Percentiles rank a stretch among this genome's conserved stretches.
phyloP scores from a whole-genome alignment of 2,329 filamentous ascomycete species.

The Coniochaeta sp. region DNA sequence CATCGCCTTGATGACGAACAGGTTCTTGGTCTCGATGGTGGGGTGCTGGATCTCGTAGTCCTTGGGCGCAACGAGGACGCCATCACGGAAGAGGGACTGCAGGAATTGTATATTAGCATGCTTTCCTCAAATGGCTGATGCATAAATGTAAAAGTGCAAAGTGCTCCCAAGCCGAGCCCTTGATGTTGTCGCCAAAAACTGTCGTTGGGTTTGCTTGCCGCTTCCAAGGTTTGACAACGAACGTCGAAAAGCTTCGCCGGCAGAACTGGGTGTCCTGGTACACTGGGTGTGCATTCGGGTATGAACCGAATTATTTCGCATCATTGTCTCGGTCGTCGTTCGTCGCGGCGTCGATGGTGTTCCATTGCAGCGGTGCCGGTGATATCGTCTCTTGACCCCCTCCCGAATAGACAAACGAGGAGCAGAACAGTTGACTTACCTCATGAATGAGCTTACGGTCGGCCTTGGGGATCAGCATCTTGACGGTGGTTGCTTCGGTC shows the following conservation, averaged over 20 bases:
- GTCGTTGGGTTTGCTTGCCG: no score
- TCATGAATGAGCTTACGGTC: conserved; percentile 99
- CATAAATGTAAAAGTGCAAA: background rate
- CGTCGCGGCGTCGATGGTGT: background rate
- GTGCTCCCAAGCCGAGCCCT: no score
- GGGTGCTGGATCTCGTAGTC: conserved; percentile 50
- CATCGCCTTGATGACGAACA: conserved; percentile 97
- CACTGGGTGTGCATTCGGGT: background rate
- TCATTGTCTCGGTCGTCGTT: background rate
- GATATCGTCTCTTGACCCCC: conserved; percentile 45
- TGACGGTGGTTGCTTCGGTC: conserved; percentile 35
- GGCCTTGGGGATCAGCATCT: conserved; percentile 99
- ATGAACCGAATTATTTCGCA: background rate
- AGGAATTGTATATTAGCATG: background rate
- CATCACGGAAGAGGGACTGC: conserved; percentile 76
- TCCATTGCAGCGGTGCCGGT: background rate
- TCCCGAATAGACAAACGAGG: conserved; percentile 1
- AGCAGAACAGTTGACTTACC: conserved; percentile 21
- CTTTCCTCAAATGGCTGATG: background rate
- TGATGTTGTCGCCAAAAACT: background rate
- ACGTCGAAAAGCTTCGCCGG: no score
- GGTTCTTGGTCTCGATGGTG: conserved; percentile 51
- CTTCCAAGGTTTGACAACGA: background rate
- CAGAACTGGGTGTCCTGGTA: background rate
- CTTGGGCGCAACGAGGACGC: conserved; percentile 96